Base-by-base conservation (phyloP, 768 basidiomycete genomes). In the Mycena crocata region DNA sequence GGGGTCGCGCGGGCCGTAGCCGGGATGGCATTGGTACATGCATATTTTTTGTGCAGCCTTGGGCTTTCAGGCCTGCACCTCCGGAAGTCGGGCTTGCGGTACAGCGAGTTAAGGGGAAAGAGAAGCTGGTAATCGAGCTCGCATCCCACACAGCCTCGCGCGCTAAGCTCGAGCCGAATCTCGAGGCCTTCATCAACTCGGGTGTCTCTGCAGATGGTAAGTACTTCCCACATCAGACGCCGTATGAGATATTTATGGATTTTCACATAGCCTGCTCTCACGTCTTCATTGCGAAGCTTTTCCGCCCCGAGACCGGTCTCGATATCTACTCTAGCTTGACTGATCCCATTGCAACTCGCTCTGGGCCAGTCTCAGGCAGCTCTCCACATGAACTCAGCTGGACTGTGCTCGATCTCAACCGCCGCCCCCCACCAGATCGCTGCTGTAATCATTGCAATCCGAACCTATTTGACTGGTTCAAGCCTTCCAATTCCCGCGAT, bases 381-480 rank as follows among this genome's bases (percentile, higher is more conserved):
- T 56, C 44, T 21, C 17, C 58, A 5, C 60, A 60, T 14, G 49
- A 67, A 26, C 64, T 66, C 10, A 60, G 39, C 66, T 62, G 68
- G 66, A 67, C 58, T 15, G 58, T 66, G 28, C 48, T 58, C 51
- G 26, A 51, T 30, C 52, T 54, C 34, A 49, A 56, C 3, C 39
- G 32, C 8, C 55, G 24, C n/a, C 51, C 56, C 0, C 58, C 66
- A 7, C 19, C 58, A 2, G 28, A 56, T 3, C 55, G 66, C 4
- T 69, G 67, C 67, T 68, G 68, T 39, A 19, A 37, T 15, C 52
- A 56, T 24, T 69, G 68, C 40, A 66, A 69, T 56, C 66, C 68
- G 10, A 26, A 26, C 5, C 26, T 69, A 10, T 17, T 32, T 10
- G 57, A 5, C 34, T 58, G 37, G 37, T 55, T 17, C 42, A 35